Base-by-base conservation (phyloP, 306 rosid genomes). In the Ziziphus jujuba region DNA sequence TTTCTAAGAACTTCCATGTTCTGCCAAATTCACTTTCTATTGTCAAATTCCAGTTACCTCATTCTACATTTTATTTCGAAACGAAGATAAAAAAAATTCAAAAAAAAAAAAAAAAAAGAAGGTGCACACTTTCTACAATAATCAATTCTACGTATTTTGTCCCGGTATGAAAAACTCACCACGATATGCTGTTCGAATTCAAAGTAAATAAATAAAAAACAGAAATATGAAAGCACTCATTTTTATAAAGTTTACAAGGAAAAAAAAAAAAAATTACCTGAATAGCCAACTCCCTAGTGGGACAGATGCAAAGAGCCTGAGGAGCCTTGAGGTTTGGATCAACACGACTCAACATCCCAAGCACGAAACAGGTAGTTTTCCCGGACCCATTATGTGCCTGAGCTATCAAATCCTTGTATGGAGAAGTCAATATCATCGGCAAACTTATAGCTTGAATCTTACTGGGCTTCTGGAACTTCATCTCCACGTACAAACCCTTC, bases 381-480 rank as follows among this genome's bases (percentile, higher is more conserved):
- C 98, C 96, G 3, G 98, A 92, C 53, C 98, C 97, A 47, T 92
- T 92, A 68, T 90, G 98, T 6, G 98, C 98, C 73, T 93, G 98
- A 1, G 98, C 97, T 12, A 90, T 87, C 78, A 93, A 72, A 69
- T 90, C 91, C 63, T 81, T 84, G 56, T 81, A 16, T 5, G 98
- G 98, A 33, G 96, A 90, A 5, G 63, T 84, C 68, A 93, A 76
- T 19, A 93, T 90, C 98, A 93, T 93, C 0, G 98, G 98, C 82
- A 93, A 73, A 50, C 85, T 87, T 66, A 90, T 78, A 10, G 91
- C 93, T 69, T 93, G 98, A 47, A 93, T 89, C 75, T 90, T 93
- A 56, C 96, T 93, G 2, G 97, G 98, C 75, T 84, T 90, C 72
- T 84, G 81, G 44, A 93, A 93, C 62, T 74, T 82, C 98, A 93